A percentile compares a stretch with the other conserved stretches of the same genome.
Evolutionary conservation across 257 asterid species (phyloP).

Genomic region (Solanum rostratum): DNA sequence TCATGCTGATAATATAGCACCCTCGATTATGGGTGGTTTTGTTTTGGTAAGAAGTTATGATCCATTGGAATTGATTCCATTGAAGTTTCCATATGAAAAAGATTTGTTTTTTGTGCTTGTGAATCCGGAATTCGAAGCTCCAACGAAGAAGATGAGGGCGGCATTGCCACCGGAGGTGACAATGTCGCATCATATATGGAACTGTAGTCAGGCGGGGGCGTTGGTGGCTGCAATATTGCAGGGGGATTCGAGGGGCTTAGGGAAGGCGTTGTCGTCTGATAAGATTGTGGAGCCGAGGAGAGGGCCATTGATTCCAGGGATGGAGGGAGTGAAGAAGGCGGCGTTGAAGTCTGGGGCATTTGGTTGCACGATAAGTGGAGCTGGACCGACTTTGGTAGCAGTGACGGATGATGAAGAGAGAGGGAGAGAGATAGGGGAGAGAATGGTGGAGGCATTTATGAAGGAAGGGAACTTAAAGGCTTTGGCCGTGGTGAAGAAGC

Average conservation of each 20-base stretch:
- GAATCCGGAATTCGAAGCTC: constrained; percentile 81
- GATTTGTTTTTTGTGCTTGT: constrained; percentile 54
- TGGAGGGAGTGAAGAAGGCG: constrained; percentile 85
- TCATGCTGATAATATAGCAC: constrained; percentile 86
- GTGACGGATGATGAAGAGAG: constrained; percentile 53
- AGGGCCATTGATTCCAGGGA: constrained; percentile 81
- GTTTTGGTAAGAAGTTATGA: constrained; percentile 72
- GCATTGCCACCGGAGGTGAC: constrained; percentile 59
- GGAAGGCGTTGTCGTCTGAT: constrained; percentile 76
- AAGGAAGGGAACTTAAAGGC: constrained; percentile 68
- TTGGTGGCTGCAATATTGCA: constrained; percentile 68
- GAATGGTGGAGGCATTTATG: constrained; percentile 81
- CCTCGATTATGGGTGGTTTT: constrained; percentile 73
- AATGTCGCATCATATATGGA: constrained; percentile 80
- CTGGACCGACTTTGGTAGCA: constrained; percentile 87
- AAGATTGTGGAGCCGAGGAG: constrained; percentile 84
- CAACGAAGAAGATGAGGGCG: constrained; percentile 89
- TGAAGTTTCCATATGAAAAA: constrained; percentile 47
- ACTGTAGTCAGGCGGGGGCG: constrained; percentile 81
- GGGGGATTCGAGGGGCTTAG: constrained; percentile 58
- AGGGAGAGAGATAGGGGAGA: constrained; percentile 67
- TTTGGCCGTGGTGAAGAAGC: constrained; percentile 53
- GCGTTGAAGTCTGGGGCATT: constrained; percentile 63
- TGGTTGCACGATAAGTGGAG: constrained; percentile 92
- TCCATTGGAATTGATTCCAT: constrained; percentile 55